These are phyloP conservation scores for Fusarium sp. DNA, from an alignment of 2,329 filamentous ascomycete genomes.

Conservation along the genomic window DNA sequence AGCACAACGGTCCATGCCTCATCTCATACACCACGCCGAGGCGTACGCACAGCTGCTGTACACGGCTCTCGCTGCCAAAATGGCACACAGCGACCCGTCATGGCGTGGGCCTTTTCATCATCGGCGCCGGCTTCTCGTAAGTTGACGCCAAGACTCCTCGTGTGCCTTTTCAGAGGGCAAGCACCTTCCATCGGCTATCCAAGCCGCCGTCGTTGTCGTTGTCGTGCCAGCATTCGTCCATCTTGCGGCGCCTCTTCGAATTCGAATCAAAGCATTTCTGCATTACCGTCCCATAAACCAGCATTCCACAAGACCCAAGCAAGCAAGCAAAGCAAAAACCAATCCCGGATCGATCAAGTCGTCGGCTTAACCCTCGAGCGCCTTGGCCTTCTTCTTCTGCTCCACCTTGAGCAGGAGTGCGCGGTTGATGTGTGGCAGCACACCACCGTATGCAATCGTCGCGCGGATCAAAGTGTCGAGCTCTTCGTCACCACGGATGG, in stretches of 20 bases:
- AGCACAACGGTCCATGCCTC: slow-evolving; percentile 42
- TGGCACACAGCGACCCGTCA: slow-evolving; percentile 28
- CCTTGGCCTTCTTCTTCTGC: slow-evolving; percentile 90
- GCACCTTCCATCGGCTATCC: slow-evolving; percentile 39
- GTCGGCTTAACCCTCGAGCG: slow-evolving; percentile 56
- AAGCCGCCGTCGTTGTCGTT: slow-evolving; percentile 38
- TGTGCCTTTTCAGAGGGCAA: slow-evolving; percentile 34
- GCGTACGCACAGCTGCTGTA: slow-evolving; percentile 43
- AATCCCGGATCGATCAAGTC: slow-evolving; percentile 16
- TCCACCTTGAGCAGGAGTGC: slow-evolving; percentile 95
- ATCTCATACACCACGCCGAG: slow-evolving; percentile 37
- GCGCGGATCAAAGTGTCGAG: slow-evolving; percentile 97
- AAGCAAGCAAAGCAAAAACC: slow-evolving; percentile 36
- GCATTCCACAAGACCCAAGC: slow-evolving; percentile 40
- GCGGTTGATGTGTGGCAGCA: slow-evolving; percentile 98
- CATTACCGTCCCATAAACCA: slow-evolving; percentile 46
- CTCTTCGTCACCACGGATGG: slow-evolving; percentile 98
- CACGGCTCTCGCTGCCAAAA: slow-evolving; percentile 39
- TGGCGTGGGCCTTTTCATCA: slow-evolving; percentile 22
- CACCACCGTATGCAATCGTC: slow-evolving; percentile 98
- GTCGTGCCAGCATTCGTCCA: slow-evolving; percentile 34
- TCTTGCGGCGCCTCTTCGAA: slow-evolving; percentile 40
- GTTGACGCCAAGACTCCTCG: slow-evolving; percentile 25
- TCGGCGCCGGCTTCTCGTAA: slow-evolving; percentile 21
- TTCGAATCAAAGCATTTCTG: slow-evolving; percentile 44